Percentiles rank a stretch among this genome's conserved stretches.
These are phyloP conservation scores for Solanum hybrid DNA, from an alignment of 305 asterid genomes.

Conservation along the genomic window DNA sequence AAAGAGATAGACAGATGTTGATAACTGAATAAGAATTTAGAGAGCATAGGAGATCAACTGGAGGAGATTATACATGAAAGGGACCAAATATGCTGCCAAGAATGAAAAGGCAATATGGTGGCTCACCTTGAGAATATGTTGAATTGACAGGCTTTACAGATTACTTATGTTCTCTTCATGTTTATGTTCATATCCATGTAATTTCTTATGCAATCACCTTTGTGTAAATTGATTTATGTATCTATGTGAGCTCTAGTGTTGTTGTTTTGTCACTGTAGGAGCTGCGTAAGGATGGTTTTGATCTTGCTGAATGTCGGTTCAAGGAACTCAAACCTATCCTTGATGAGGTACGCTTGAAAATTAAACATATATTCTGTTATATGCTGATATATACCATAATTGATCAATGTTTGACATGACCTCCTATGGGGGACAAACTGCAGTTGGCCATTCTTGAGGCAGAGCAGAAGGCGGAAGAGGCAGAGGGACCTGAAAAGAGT, in stretches of 20 bases:
- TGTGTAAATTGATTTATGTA: neutral
- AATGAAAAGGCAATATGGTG: neutral
- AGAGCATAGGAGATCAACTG: neutral
- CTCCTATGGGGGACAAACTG: neutral
- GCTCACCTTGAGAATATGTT: neutral
- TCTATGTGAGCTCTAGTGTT: neutral
- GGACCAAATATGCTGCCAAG: neutral
- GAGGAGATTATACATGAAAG: neutral
- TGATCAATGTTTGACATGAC: neutral
- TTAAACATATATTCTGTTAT: neutral
- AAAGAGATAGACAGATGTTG: neutral
- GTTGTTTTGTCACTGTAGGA: conserved; percentile 34
- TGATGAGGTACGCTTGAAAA: conserved; percentile 58
- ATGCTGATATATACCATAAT: neutral
- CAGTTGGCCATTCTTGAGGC: conserved; percentile 89
- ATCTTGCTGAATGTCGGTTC: conserved; percentile 83
- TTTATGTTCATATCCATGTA: neutral
- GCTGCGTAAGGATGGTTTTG: conserved; percentile 95
- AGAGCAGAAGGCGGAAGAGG: conserved; percentile 91
- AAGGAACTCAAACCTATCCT: conserved; percentile 91
- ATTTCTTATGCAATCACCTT: neutral
- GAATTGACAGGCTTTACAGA: neutral
- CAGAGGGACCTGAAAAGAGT: conserved; percentile 53
- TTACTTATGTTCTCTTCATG: neutral
- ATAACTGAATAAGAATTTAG: neutral